phyloP scores from a whole-genome alignment of 345 rosid species.

The Salix caprea region DNA sequence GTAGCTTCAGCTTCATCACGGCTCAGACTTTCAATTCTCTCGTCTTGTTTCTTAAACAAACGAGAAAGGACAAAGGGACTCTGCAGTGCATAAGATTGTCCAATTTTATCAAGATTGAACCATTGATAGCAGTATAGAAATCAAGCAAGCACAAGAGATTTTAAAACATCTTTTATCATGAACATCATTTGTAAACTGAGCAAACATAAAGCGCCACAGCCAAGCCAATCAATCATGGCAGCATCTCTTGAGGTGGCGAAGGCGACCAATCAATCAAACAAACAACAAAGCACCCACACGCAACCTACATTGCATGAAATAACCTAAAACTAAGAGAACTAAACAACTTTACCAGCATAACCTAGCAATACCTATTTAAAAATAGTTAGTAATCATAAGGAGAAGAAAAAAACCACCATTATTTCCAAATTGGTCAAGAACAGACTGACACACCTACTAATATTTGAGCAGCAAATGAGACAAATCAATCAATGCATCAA shows the following conservation, averaged over 20 bases:
- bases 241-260: neutral
- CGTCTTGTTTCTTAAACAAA: slow-evolving; percentile 65
- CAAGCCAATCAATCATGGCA: neutral
- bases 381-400: neutral
- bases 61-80: slow-evolving; percentile 60
- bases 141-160: neutral
- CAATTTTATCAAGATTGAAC: neutral
- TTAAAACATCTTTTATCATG: neutral
- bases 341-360: neutral
- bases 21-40: slow-evolving; percentile 7
- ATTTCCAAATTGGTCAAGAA: neutral
- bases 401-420: neutral
- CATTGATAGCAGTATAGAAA: neutral
- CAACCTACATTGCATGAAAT: neutral
- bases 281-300: too few species aligned
- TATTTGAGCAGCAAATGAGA: neutral
- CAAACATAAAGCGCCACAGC: neutral
- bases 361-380: neutral
- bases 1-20: slow-evolving; percentile 31
- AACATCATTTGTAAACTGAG: neutral
- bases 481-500: neutral
- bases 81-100: slow-evolving; percentile 29
- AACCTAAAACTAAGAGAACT: neutral
- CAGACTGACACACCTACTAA: neutral
- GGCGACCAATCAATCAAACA: neutral